Base-by-base conservation (phyloP, 2,329 filamentous ascomycete genomes). In the Hawksworthiomyces lignivorus region DNA sequence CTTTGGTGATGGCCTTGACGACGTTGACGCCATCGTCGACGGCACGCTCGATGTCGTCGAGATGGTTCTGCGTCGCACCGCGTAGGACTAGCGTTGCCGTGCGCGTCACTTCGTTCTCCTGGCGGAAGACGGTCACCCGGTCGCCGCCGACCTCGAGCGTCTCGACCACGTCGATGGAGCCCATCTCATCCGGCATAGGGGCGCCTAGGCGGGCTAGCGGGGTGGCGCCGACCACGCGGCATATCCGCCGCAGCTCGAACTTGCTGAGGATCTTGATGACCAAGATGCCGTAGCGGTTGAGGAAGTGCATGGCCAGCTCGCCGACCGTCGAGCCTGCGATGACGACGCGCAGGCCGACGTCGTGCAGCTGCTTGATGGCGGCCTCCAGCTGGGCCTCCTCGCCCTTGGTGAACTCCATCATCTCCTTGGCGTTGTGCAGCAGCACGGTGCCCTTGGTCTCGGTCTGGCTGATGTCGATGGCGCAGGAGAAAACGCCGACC, bases 181-280 rank as follows among this genome's bases (percentile, higher is more conserved):
- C 92, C 89, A 95, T 97, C 73, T 98, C 92, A 54, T 98, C 92
- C n/a, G 94, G 92, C 92, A 98, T 98, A 33, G 92, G 92, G 14
- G 94, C 92, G 50, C 92, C 92, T 36, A 98, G 74, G 55, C 92
- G 84, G 40, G 94, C 94, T 48, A 98, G 76, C n/a, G 92, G 92
- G 12, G 92, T 96, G 43, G 92, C 92, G 49, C 90, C 90, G 39
- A 97, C 90, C 19, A 98, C 92, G 49, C 92, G 84, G 75, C 94
- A 98, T 56, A 97, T 73, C 57, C 92, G 80, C 54, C 92, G 83
- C 47, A 98, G 80, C 68, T 98, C 92, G 58, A 97, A 98, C 68
- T 98, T 98, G 69, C 88, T 95, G 56, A 97, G 80, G 52, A 98
- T 83, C 67, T 95, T 94, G 72, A 98, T 90, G 58, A 92, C 82